Evolutionary conservation across 768 basidiomycete genomes (phyloP).

Genomic region (Gelatoporia subvermispora): DNA sequence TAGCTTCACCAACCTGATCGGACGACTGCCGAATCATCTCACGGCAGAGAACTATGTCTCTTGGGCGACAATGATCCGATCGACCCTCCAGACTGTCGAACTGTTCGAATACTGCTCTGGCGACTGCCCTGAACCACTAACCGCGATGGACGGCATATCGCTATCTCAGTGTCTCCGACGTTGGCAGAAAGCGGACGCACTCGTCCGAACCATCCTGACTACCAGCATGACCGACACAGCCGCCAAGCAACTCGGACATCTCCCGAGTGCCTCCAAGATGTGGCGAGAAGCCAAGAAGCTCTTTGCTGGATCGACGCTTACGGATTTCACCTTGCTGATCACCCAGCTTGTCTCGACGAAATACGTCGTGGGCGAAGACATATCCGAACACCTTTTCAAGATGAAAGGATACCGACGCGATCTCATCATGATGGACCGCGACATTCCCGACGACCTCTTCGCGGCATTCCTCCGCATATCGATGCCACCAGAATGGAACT

Average conservation of each 20-base stretch:
- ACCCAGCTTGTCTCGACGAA: slow-evolving; percentile 4
- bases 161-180: background rate
- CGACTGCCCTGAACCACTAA: no score
- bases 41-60: background rate
- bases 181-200: background rate
- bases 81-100: background rate
- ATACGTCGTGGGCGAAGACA: slow-evolving; percentile 7
- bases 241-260: background rate
- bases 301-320: slow-evolving; percentile 2
- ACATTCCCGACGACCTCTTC: slow-evolving; percentile 10
- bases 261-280: background rate
- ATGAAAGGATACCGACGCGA: slow-evolving; percentile 11
- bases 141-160: no score
- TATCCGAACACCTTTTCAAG: slow-evolving; percentile 8
- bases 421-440: slow-evolving; percentile 5
- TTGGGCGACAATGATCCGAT: background rate
- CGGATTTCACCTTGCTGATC: slow-evolving; percentile 10
- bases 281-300: background rate
- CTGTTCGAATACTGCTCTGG: background rate
- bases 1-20: background rate
- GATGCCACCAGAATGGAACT: slow-evolving; percentile 14
- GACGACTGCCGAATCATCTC: background rate
- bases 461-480: slow-evolving; percentile 15
- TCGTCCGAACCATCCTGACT: background rate
- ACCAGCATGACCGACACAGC: slow-evolving; percentile 1